Evolutionary conservation across 2,329 filamentous ascomycete genomes (phyloP).

Genomic region (Neurospora sp.): DNA sequence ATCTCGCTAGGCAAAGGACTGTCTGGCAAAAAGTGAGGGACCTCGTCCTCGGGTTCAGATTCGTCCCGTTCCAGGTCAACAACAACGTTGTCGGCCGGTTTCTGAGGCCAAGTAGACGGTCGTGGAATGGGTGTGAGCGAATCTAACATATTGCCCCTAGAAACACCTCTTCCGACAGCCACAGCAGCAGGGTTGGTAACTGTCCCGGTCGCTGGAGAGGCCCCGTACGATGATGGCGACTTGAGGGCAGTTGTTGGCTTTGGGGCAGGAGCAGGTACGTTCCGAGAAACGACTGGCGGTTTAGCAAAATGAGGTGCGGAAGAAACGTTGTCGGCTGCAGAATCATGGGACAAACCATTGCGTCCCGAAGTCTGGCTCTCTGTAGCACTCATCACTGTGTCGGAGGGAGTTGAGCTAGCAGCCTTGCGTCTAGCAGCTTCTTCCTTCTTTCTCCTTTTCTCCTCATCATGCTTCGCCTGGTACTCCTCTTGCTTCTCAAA

Average conservation of each 20-base stretch:
- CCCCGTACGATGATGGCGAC: not conserved
- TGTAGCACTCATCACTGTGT: not conserved
- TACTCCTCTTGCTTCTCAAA: slow-evolving; percentile 53
- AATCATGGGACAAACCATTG: not conserved
- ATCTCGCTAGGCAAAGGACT: not conserved
- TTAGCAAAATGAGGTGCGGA: not conserved
- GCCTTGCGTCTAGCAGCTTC: slow-evolving; percentile 17
- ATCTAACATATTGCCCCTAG: not conserved
- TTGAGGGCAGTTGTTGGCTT: not conserved
- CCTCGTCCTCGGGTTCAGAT: not conserved
- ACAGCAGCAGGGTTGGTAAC: not conserved
- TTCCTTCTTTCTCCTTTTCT: slow-evolving; percentile 25
- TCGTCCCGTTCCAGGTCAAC: not conserved
- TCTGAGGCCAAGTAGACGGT: not conserved
- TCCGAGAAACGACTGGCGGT: not conserved
- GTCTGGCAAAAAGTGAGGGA: not conserved
- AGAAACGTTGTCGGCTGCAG: not conserved
- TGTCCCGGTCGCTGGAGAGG: not conserved
- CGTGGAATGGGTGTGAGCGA: not conserved
- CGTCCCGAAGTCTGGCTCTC: not conserved
- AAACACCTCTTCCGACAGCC: not conserved
- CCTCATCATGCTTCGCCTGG: slow-evolving; percentile 31
- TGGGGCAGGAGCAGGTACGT: not conserved
- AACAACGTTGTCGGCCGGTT: not conserved
- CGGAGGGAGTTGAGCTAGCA: not conserved